These are phyloP conservation scores for Gracilaria caudata DNA, from an alignment of 23 red algal genomes.

Conservation along the genomic window DNA sequence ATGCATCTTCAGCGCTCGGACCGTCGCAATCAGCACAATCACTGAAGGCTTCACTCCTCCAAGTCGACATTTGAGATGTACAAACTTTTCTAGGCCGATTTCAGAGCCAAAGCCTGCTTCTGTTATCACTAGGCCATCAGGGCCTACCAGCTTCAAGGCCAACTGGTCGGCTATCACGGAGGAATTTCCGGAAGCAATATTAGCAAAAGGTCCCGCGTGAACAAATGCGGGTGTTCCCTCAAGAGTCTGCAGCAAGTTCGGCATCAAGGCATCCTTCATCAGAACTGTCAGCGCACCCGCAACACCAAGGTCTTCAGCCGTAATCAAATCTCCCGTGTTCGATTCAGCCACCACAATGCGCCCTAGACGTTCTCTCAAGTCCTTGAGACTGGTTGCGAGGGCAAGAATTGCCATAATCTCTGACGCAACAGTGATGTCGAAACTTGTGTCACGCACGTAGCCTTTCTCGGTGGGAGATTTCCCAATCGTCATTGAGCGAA, in stretches of 20 bases:
- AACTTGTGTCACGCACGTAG: conserved; percentile 71
- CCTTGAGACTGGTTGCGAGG: conserved; percentile 79
- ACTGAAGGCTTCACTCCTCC: conserved; percentile 72
- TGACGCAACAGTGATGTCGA: conserved; percentile 97
- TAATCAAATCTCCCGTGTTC: conserved; percentile 70
- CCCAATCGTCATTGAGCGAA: conserved; percentile 82
- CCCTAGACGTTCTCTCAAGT: conserved; percentile 87
- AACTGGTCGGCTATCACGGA: conserved; percentile 95
- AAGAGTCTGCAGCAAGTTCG: conserved; percentile 95
- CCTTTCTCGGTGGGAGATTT: conserved; percentile 79
- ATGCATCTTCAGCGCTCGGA: conserved; percentile 96
- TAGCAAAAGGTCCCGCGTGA: conserved; percentile 99
- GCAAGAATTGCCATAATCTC: conserved; percentile 99
- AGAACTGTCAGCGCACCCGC: conserved; percentile 94
- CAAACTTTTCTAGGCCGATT: conserved; percentile 97
- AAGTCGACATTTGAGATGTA: conserved; percentile 93
- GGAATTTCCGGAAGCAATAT: conserved; percentile 98
- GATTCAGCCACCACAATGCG: conserved; percentile 88
- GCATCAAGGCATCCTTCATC: conserved; percentile 96
- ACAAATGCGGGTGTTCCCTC: conserved; percentile 98
- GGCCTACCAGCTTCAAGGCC: conserved; percentile 93
- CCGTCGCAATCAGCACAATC: conserved; percentile 89
- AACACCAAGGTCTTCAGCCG: conserved; percentile 97
- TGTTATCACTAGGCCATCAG: conserved; percentile 90
- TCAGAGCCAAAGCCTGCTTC: conserved; percentile 99